Base-by-base conservation (phyloP, 176 grass and related monocot species). In the Eragrostis nindensis region DNA sequence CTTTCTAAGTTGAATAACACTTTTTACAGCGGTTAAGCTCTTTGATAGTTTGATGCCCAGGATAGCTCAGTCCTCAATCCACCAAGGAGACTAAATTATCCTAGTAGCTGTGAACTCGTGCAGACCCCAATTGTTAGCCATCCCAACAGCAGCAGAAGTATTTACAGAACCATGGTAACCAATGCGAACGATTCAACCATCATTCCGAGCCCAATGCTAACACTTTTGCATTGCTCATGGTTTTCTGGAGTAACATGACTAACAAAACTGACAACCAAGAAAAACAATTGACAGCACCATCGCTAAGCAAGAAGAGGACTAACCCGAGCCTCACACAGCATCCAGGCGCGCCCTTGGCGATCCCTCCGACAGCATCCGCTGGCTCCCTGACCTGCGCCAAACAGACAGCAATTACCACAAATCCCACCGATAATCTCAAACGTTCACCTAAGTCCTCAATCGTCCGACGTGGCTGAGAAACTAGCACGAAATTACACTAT, bases 351-450 rank as follows among this genome's bases (percentile, higher is more conserved):
- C 76, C 82, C 32, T 53, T 66, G 53, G 16, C 45, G 63, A 48
- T 52, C 21, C 63, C 76, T 45, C 73, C 76, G 25, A 14, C 65
- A 11, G 70, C 71, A 41, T 27, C 21, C 39, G 61, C 18, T 17
- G 26, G 77, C 71, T 76, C 66, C 40, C 65, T 76, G 59, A 49
- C 65, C 87, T 89, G 87, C 11, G 8, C 54, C 77, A 66, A 74
- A 45, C 25, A 74, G 8, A 2, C 25, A 1, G 30, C 3, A 80
- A 73, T 86, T 3, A 86, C 59, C 47, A 22, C 42, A 56, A 44
- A 71, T 5, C 13, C 60, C 30, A 4, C 21, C 3, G 15, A 29
- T 16, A 74, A 19, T 0, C 10, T 41, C 2, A 7, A 45, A 24
- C 29, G 27, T 62, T 11, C 18, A 50, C 19, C 27, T 18, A 62